Conservation (phyloP, 768 basidiomycete genomes). For the Mycena rosella region DNA sequence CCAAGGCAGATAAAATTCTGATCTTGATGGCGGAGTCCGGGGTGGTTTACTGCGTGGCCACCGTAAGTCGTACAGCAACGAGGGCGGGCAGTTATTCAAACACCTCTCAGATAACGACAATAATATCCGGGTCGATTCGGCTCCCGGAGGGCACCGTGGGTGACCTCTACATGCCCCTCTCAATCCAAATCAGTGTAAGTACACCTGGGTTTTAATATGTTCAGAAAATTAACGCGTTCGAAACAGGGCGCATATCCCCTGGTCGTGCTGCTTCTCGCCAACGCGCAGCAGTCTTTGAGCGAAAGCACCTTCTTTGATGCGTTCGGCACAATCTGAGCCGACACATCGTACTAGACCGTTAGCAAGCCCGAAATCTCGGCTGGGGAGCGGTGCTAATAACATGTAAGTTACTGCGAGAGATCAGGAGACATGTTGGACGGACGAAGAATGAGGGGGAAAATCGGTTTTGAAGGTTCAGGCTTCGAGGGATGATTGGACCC, state of each 20-base stretch:
- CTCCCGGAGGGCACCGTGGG: constrained; percentile 20
- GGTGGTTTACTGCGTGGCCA: neutral
- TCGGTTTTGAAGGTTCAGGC: too few relatives aligned
- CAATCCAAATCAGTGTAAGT: constrained; percentile 1
- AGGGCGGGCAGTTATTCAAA: too few relatives aligned
- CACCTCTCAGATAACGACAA: neutral
- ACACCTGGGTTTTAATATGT: neutral
- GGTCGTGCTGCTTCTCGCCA: constrained; percentile 22
- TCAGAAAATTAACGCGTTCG: too few relatives aligned
- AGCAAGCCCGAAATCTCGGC: too few relatives aligned
- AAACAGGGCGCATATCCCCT: constrained; percentile 25
- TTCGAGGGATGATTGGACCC: too few relatives aligned
- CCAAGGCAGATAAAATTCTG: neutral
- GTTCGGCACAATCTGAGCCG: neutral
- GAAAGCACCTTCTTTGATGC: constrained; percentile 21
- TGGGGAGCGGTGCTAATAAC: too few relatives aligned
- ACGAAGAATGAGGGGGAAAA: too few relatives aligned
- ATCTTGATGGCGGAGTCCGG: neutral
- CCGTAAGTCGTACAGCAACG: neutral
- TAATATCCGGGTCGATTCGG: neutral
- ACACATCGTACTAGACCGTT: too few relatives aligned
- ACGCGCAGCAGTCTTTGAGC: constrained; percentile 8
- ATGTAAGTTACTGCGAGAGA: too few relatives aligned
- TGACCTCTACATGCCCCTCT: constrained; percentile 7
- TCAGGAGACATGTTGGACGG: too few relatives aligned